A percentile compares a stretch with the other conserved stretches of the same genome.
phyloP scores from a whole-genome alignment of 148 eudicot species.

The Rhododendron vialii region DNA sequence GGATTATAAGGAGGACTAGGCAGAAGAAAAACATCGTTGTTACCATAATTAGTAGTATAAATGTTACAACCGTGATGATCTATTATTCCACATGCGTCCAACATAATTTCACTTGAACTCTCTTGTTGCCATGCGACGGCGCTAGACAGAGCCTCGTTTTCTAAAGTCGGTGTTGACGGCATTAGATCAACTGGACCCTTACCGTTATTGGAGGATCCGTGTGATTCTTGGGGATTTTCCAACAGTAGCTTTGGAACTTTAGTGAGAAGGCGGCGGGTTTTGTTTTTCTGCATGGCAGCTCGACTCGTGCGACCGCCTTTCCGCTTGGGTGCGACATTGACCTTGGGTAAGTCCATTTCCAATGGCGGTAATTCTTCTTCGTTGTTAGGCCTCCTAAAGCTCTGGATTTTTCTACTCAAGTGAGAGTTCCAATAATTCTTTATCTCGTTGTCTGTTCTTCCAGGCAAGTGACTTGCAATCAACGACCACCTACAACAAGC shows the following conservation, averaged over 20 bases:
- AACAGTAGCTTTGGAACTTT: background rate
- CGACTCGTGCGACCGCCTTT: constrained; percentile 46
- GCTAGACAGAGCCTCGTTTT: constrained; percentile 8
- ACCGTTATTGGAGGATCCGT: background rate
- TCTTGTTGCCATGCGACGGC: constrained; percentile 11
- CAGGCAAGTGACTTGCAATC: constrained; percentile 69
- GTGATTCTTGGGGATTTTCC: background rate
- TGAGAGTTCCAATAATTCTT: constrained; percentile 97
- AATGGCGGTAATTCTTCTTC: background rate
- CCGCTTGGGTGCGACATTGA: constrained; percentile 23
- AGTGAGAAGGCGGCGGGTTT: background rate
- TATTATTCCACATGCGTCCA: background rate
- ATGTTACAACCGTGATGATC: background rate
- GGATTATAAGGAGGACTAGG: background rate
- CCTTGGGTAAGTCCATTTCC: background rate
- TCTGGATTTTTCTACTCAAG: constrained; percentile 55
- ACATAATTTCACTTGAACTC: background rate
- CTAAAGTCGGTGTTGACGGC: constrained; percentile 14
- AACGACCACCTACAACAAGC: constrained; percentile 65
- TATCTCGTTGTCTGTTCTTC: constrained; percentile 94
- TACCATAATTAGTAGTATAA: background rate
- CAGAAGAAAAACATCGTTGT: background rate
- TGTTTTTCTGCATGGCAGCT: constrained; percentile 48
- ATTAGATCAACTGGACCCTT: background rate
- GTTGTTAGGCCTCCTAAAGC: constrained; percentile 18